Conservation (phyloP, 352 stramenopile species). For the Aphanomyces invadans region DNA sequence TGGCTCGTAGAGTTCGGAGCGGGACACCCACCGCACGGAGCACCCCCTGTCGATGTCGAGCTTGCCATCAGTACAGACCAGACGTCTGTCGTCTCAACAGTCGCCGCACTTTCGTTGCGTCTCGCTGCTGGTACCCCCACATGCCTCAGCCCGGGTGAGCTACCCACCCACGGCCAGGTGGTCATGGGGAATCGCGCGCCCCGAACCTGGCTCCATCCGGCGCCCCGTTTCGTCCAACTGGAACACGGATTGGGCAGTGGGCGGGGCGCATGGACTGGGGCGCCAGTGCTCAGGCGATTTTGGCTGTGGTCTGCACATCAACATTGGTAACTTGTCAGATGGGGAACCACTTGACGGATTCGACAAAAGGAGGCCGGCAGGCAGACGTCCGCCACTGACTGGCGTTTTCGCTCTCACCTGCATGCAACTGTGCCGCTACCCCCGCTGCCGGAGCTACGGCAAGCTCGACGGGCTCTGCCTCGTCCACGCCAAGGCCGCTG, state of each 20-base stretch:
- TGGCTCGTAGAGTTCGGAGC: too few species aligned
- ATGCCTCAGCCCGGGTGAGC: too few species aligned
- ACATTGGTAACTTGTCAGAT: neutral
- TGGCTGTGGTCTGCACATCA: constrained; percentile 8
- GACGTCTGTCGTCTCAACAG: too few species aligned
- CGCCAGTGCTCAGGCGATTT: neutral
- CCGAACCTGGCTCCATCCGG: neutral
- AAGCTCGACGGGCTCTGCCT: constrained; percentile 22
- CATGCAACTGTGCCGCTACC: constrained; percentile 10
- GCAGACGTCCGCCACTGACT: neutral
- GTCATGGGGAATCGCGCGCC: neutral
- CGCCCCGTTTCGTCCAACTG: too few species aligned
- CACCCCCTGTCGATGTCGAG: too few species aligned
- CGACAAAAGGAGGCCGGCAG: neutral
- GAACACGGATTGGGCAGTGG: neutral
- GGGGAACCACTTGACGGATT: neutral
- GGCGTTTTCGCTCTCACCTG: neutral
- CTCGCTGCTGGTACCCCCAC: too few species aligned
- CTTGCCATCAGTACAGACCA: too few species aligned
- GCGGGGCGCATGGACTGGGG: neutral
- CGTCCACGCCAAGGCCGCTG: constrained; percentile 9
- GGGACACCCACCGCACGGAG: too few species aligned
- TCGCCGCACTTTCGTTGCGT: too few species aligned
- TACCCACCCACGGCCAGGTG: too few species aligned
- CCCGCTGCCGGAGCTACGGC: constrained; percentile 20